phyloP scores from a whole-genome alignment of 1,284 basidiomycete genomes.

The Cutaneotrichosporon curvatum region DNA sequence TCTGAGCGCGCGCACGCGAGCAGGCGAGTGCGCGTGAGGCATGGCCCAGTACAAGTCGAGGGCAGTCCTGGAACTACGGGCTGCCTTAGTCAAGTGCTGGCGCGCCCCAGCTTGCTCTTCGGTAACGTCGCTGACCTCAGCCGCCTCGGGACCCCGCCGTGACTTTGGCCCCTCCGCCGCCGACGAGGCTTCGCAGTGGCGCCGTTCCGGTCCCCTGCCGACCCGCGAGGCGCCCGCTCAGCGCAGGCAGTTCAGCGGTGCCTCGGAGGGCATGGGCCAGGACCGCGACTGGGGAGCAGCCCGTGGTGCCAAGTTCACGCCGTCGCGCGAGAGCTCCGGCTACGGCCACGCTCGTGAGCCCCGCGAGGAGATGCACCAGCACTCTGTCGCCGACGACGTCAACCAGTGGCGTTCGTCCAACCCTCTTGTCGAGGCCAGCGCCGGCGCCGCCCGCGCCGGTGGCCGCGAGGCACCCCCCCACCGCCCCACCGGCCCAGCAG shows the following conservation, averaged over 20 bases:
- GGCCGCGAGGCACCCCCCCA: conserved; percentile 30
- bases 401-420: conserved; percentile 49
- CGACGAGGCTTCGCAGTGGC: conserved; percentile 60
- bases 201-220: conserved; percentile 71
- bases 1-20: too few relatives aligned
- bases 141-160: conserved; percentile 20
- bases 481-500: conserved; percentile 46
- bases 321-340: conserved; percentile 39
- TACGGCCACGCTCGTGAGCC: conserved; percentile 20
- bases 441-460: conserved; percentile 4
- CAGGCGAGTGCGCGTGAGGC: too few relatives aligned
- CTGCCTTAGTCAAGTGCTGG: too few relatives aligned
- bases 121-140: not conserved
- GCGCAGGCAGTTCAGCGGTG: conserved; percentile 29
- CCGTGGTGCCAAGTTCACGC: conserved; percentile 47
- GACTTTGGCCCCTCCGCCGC: conserved; percentile 44
- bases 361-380: conserved; percentile 11
- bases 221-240: conserved; percentile 13
- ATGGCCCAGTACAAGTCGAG: too few relatives aligned
- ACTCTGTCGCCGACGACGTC: conserved; percentile 47
- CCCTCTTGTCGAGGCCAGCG: conserved; percentile 27
- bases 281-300: conserved; percentile 48
- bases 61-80: too few relatives aligned
- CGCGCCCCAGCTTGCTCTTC: too few relatives aligned
- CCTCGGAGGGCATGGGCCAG: conserved; percentile 18